A percentile compares a stretch with the other conserved stretches of the same genome.
These are phyloP conservation scores for Nepenthes alata DNA, from an alignment of 179 eudicot genomes.

Conservation along the genomic window DNA sequence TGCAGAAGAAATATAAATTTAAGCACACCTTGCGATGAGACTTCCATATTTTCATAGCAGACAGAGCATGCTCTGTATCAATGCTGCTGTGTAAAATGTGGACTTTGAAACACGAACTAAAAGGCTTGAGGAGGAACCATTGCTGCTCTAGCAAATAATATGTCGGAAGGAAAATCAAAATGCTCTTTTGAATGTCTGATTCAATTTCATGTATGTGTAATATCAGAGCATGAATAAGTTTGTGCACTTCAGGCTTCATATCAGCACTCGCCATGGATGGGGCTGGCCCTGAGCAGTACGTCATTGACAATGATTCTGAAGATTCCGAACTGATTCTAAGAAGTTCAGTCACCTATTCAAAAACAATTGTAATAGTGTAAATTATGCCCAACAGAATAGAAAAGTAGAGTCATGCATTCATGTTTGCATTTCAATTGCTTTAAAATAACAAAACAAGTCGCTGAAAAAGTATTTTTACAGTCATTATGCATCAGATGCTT, in stretches of 20 bases:
- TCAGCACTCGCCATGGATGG: constrained; percentile 46
- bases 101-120: constrained; percentile 46
- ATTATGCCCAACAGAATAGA: no score
- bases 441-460: no score
- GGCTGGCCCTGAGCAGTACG: constrained; percentile 55
- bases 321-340: constrained; percentile 38
- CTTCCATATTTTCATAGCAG: constrained; percentile 74
- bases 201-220: constrained; percentile 64
- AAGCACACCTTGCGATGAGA: constrained; percentile 72
- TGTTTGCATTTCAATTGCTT: no score
- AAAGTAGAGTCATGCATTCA: background rate
- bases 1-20: background rate
- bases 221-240: constrained; percentile 64
- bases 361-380: background rate
- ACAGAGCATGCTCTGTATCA: constrained; percentile 74
- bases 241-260: constrained; percentile 49
- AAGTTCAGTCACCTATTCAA: constrained; percentile 47
- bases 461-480: no score
- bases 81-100: constrained; percentile 87
- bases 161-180: constrained; percentile 85
- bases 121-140: constrained; percentile 62
- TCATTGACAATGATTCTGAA: constrained; percentile 27
- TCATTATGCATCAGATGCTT: no score
- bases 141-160: constrained; percentile 74
- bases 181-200: constrained; percentile 76